These are phyloP conservation scores for Umbelopsis sp. DNA, from an alignment of 192 early-diverging fungal species.

Conservation along the genomic window DNA sequence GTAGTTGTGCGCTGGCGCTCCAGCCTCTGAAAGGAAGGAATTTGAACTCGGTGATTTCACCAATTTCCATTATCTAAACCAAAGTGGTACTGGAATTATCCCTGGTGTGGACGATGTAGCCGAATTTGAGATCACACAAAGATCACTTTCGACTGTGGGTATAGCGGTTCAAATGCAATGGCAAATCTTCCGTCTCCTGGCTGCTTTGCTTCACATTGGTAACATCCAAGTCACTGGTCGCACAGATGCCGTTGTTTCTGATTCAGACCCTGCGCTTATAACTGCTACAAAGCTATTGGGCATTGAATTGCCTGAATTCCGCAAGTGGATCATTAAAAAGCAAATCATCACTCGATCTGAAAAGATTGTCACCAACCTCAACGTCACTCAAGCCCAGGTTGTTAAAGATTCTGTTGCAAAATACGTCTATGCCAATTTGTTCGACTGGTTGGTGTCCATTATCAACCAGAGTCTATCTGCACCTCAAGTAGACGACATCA, in stretches of 20 bases:
- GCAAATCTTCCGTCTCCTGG: constrained; percentile 89
- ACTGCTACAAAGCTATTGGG: constrained; percentile 76
- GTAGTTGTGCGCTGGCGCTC: constrained; percentile 85
- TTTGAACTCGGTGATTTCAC: constrained; percentile 76
- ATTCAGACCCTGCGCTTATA: constrained; percentile 73
- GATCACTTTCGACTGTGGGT: constrained; percentile 84
- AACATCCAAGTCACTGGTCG: constrained; percentile 86
- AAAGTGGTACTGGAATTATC: constrained; percentile 83
- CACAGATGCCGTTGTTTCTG: constrained; percentile 71
- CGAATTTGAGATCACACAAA: constrained; percentile 88
- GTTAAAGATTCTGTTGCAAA: constrained; percentile 95
- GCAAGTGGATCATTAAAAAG: constrained; percentile 93
- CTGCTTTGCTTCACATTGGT: constrained; percentile 92
- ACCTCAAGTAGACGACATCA: constrained; percentile 38
- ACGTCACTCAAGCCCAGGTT: constrained; percentile 68
- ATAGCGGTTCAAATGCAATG: constrained; percentile 81
- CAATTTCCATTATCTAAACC: constrained; percentile 85
- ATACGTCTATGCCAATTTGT: constrained; percentile 93
- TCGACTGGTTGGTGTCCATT: constrained; percentile 94
- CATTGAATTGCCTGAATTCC: constrained; percentile 78
- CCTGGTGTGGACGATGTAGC: constrained; percentile 88
- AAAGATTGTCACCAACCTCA: constrained; percentile 86
- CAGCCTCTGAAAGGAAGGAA: constrained; percentile 80
- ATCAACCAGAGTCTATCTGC: constrained; percentile 84
- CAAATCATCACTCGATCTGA: constrained; percentile 91